A percentile compares a stretch with the other conserved stretches of the same genome.
Evolutionary conservation across 306 rosid genomes (phyloP).

Genomic region (Quercus agrifolia): DNA sequence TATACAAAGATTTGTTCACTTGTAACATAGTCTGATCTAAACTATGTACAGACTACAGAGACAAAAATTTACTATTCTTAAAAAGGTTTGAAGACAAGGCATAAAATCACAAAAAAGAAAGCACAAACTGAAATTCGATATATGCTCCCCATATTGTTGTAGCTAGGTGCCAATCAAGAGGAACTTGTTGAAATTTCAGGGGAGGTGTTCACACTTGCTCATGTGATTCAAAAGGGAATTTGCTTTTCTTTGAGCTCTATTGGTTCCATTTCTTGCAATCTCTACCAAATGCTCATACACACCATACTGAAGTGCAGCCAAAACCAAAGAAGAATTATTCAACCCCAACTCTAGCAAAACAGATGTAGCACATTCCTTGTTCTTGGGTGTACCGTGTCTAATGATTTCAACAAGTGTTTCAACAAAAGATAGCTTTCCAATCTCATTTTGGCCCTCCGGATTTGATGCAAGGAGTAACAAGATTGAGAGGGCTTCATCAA

Average conservation of each 20-base stretch:
- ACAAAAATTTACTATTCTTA: background rate
- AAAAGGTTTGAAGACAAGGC: background rate
- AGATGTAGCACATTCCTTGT: slow-evolving; percentile 84
- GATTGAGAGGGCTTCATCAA: slow-evolving; percentile 85
- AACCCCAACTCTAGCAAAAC: slow-evolving; percentile 72
- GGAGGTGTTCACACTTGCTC: slow-evolving; percentile 72
- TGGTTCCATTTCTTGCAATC: slow-evolving; percentile 63
- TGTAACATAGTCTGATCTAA: background rate
- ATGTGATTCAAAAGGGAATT: slow-evolving; percentile 65
- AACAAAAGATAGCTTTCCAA: slow-evolving; percentile 60
- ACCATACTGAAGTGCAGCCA: slow-evolving; percentile 82
- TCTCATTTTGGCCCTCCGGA: slow-evolving; percentile 57
- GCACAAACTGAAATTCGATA: background rate
- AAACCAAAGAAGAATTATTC: slow-evolving; percentile 46
- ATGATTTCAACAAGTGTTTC: slow-evolving; percentile 63
- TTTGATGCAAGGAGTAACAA: slow-evolving; percentile 62
- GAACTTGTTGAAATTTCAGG: slow-evolving; percentile 1
- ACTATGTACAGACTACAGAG: background rate
- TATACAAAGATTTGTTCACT: background rate
- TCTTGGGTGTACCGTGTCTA: slow-evolving; percentile 62
- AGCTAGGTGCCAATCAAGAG: background rate
- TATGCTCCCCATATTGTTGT: background rate
- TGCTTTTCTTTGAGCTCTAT: slow-evolving; percentile 83
- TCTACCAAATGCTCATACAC: slow-evolving; percentile 66
- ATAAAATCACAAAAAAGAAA: background rate